These are phyloP conservation scores for Quercus tomentella DNA, from an alignment of 331 rosid species.

Conservation along the genomic window DNA sequence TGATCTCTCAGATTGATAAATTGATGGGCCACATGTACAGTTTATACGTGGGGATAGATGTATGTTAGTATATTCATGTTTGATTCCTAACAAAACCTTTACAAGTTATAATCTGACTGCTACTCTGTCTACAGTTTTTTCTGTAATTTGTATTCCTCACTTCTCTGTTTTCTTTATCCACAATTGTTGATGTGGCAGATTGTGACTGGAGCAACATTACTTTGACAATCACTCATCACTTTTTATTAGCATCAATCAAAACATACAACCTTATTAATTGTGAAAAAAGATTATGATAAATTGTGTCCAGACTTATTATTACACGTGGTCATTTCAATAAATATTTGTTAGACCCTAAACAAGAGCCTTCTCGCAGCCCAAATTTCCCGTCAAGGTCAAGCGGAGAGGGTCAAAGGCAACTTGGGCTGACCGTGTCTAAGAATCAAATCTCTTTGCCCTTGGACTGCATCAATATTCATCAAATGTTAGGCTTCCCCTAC, in stretches of 20 bases:
- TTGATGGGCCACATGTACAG: slow-evolving; percentile 58
- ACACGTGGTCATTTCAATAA: no score
- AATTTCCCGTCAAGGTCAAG: neutral
- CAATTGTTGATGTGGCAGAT: neutral
- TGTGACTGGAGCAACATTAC: neutral
- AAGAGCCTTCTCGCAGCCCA: no score
- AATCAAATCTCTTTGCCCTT: neutral
- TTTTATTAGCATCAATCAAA: no score
- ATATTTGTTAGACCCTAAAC: no score
- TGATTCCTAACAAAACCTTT: slow-evolving; percentile 20
- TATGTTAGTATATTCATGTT: slow-evolving; percentile 19
- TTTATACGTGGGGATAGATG: slow-evolving; percentile 49
- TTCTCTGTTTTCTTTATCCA: neutral
- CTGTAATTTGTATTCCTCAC: neutral
- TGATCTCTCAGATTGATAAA: slow-evolving; percentile 22
- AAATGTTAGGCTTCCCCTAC: neutral
- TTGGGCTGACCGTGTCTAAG: neutral
- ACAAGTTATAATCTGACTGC: slow-evolving; percentile 12
- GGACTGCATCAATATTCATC: neutral
- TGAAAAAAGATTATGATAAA: no score
- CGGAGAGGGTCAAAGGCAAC: neutral
- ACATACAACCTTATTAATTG: no score
- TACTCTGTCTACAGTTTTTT: neutral
- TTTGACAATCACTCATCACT: no score
- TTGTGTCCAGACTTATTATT: no score